Base-by-base conservation (phyloP, 2,329 filamentous ascomycete species). In the Allantophomopsis lycopodina region DNA sequence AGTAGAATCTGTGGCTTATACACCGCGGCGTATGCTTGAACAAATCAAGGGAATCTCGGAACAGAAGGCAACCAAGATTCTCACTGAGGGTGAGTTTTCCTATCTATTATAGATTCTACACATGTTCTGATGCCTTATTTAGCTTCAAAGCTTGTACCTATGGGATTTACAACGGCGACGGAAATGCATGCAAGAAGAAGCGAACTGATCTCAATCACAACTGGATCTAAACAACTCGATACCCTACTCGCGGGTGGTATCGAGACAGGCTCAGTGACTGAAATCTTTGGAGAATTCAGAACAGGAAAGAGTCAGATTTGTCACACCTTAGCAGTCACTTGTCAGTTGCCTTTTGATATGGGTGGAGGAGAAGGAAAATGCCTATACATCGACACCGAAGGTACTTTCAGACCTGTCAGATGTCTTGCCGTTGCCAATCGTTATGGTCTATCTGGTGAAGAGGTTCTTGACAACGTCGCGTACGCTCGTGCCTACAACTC, bases 271-370 rank as follows among this genome's bases (percentile, higher is more conserved):
- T 96, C 88, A 7, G 93, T 98, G 40, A 98, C 93, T 0, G 93
- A 98, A 61, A 80, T 98, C 3, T 98, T 98, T 56, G 91, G 91
- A 56, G 91, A 98, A 60, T 98, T 98, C 56, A 75, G 91, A 52
- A 98, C 91, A 0, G 93, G 91, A 60, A 98, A 98, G 65, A 94
- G 87, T 66, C 91, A 98, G 61, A 89, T 98, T 42, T 98, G 91
- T 53, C 93, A 98, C 59, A 98, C 91, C 0, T 70, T 98, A n/a
- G 91, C 93, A 1, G 91, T 98, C 21, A 98, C 91, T 36, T 98
- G 93, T 57, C 91, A 98, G 60, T 61, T 98, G 34, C 91, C 91
- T 1, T 96, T 98, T 57, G 91, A 98, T 56, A 96, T 96, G 89
- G 93, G 91, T 39, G 91, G 91, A 41, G 91, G 93, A 21, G 91